Conservation (phyloP, 257 asterid genomes). For the Plantago elongata region DNA sequence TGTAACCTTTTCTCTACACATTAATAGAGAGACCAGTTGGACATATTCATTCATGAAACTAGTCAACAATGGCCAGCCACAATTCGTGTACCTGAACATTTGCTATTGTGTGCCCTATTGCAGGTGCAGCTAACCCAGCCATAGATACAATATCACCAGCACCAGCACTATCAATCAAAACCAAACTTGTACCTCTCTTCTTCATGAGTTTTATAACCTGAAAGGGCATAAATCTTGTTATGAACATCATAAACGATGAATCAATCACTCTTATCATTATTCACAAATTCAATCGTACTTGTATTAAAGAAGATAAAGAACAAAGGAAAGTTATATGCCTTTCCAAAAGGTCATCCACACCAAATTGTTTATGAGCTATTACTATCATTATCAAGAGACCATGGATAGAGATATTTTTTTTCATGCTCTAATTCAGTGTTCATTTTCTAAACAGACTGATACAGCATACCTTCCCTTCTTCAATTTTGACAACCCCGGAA, state of each 20-base stretch:
- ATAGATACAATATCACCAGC: slow-evolving; percentile 95
- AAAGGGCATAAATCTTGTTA: slow-evolving; percentile 9
- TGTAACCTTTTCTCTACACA: too few relatives aligned
- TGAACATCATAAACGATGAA: slow-evolving; percentile 5
- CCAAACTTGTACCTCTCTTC: slow-evolving; percentile 73
- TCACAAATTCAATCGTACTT: not conserved
- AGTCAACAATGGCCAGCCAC: too few relatives aligned
- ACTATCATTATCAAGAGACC: slow-evolving; percentile 6
- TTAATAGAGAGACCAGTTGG: too few relatives aligned
- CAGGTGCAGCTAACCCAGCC: slow-evolving; percentile 86
- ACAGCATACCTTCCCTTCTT: slow-evolving; percentile 97
- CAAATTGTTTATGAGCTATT: not conserved
- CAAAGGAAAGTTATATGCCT: not conserved
- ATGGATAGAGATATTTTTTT: not conserved
- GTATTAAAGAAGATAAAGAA: not conserved
- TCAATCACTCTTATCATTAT: not conserved
- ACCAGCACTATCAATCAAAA: slow-evolving; percentile 80
- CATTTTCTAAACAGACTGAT: not conserved
- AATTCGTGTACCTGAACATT: slow-evolving; percentile 55
- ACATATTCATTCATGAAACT: too few relatives aligned
- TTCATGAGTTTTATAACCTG: slow-evolving; percentile 94
- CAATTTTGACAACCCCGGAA: slow-evolving; percentile 69
- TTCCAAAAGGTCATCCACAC: slow-evolving; percentile 8
- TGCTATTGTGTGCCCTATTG: slow-evolving; percentile 95
- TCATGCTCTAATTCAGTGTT: not conserved